Evolutionary conservation across 257 asterid species (phyloP), one percentile per base, ranked within the genome.

Genomic region (Leptodermis oblonga): DNA sequence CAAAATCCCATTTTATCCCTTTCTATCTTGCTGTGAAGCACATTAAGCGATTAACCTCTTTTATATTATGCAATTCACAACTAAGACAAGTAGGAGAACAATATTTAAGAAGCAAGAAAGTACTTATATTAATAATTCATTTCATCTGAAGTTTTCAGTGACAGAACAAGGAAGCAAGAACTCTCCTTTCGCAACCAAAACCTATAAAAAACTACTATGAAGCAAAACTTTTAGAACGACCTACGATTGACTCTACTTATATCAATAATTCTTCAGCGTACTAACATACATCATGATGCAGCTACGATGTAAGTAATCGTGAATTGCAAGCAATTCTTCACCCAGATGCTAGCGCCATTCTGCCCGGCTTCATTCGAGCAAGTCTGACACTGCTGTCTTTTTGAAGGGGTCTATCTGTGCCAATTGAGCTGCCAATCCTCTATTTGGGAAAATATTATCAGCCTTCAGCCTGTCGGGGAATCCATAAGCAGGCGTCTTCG

Each of bases 381-480:
- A 75, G 64, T 86, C 88, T 22, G 82, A 71, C 71, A 81, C 75
- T 1, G 71, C 68, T 0, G 85, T 71, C 85, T 81, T 87, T 58
- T 62, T 83, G 64, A 82, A 85, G 28, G 85, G 80, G 67, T 87
- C 83, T 17, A 65, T 67, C 52, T 56, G 81, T 30, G 86, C 86
- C 84, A 86, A 55, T 78, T 80, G 78, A 28, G 28, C 45, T 5
- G 77, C 73, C 81, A 87, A 0, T 10, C 70, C 53, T 31, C 46
- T 70, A 69, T 68, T 83, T 0, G 89, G 95, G 54, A 70, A 68
- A 34, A 92, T 1, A 51, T 72, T 72, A 65, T 89, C 94, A 0
- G 87, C 95, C 76, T 79, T 89, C 94, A 92, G 73, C 75, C 97
- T 76, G 15, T 89, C 94, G 31, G 23, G 23, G 48, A 92, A 78